Percentiles rank a stretch among this genome's conserved stretches.
Evolutionary conservation across 768 basidiomycete genomes (phyloP).

Genomic region (Daedaleopsis nitida): DNA sequence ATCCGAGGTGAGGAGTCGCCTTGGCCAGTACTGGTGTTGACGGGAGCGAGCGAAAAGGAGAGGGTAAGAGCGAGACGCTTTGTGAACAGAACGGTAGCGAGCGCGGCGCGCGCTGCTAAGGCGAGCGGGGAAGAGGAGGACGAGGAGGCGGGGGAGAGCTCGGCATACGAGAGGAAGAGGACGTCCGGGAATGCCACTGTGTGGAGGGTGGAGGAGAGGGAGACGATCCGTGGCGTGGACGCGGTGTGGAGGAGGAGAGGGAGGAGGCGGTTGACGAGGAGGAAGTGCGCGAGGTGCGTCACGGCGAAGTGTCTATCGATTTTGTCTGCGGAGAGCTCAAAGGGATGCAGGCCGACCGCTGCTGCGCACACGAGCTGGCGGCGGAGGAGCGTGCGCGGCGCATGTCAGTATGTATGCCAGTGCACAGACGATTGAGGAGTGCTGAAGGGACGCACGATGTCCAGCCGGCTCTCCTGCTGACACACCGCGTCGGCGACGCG

Average conservation of each 20-base stretch:
- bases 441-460: conserved; percentile 22
- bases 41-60: conserved; percentile 12
- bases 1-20: conserved; percentile 20
- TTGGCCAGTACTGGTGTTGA: neutral
- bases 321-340: conserved; percentile 25
- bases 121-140: conserved; percentile 28
- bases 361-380: conserved; percentile 34
- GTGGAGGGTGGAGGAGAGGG: conserved; percentile 42
- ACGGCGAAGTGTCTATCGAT: conserved; percentile 35
- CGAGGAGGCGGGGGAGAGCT: conserved; percentile 35
- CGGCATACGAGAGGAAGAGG: conserved; percentile 38
- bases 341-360: conserved; percentile 31
- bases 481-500: conserved; percentile 29
- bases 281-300: conserved; percentile 43
- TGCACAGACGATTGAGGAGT: neutral
- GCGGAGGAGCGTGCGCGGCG: too few species aligned
- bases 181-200: conserved; percentile 35
- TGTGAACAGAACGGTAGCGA: conserved; percentile 42
- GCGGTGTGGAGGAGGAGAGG: conserved; percentile 40
- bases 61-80: conserved; percentile 28
- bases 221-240: conserved; percentile 38
- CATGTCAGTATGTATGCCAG: neutral
- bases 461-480: conserved; percentile 23
- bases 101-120: conserved; percentile 43
- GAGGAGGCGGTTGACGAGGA: conserved; percentile 43